phyloP scores from a whole-genome alignment of 2,329 filamentous ascomycete species.

The Diaporthe citriasiana region DNA sequence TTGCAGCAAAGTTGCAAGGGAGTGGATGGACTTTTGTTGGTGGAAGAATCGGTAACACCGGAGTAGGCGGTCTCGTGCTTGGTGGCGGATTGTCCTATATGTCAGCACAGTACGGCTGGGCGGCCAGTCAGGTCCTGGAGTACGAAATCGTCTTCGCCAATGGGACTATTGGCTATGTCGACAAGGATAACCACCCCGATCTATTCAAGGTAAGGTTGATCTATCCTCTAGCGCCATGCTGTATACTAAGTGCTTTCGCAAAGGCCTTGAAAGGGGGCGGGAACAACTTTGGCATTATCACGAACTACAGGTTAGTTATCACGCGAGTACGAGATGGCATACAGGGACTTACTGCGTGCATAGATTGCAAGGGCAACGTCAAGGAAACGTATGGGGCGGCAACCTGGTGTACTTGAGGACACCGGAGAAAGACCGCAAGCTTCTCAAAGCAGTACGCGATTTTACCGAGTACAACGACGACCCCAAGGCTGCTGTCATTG shows the following conservation, averaged over 20 bases:
- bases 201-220: constrained; percentile 23
- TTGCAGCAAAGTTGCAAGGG: constrained; percentile 11
- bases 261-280: constrained; percentile 23
- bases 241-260: not conserved
- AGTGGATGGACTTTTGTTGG: constrained; percentile 24
- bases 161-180: constrained; percentile 6
- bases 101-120: constrained; percentile 26
- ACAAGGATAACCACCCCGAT: not conserved
- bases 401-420: constrained; percentile 24
- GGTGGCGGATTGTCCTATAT: constrained; percentile 25
- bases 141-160: constrained; percentile 28
- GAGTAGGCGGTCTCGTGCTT: constrained; percentile 25
- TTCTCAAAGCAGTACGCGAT: constrained; percentile 20
- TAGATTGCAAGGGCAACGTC: constrained; percentile 16
- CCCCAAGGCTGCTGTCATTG: constrained; percentile 20
- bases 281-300: constrained; percentile 18
- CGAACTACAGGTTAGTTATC: not conserved
- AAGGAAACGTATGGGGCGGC: constrained; percentile 27
- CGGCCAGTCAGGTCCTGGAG: constrained; percentile 23
- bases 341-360: not conserved
- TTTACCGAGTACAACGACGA: constrained; percentile 18
- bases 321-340: not conserved
- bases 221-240: not conserved
- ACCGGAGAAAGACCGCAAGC: constrained; percentile 10
- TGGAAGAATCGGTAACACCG: constrained; percentile 25